phyloP scores from a whole-genome alignment of 352 stramenopile species.

The Phytophthora fragariaefolia region DNA sequence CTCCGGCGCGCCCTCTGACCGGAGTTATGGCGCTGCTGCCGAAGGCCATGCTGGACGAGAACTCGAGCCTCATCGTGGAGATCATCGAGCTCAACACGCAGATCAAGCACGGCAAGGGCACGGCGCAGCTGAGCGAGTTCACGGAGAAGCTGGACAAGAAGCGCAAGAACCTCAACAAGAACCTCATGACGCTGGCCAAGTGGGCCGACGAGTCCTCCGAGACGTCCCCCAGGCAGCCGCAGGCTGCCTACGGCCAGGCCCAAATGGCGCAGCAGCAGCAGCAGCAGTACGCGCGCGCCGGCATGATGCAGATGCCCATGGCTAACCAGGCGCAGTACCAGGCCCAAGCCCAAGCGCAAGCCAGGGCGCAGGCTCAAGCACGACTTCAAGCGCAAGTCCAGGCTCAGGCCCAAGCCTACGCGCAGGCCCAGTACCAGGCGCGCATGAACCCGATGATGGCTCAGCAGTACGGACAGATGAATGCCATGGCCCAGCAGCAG shows the following conservation, averaged over 20 bases:
- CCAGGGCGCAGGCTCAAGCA: slow-evolving; percentile 17
- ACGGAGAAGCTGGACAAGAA: slow-evolving; percentile 91
- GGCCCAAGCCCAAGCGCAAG: slow-evolving; percentile 33
- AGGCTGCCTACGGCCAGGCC: slow-evolving; percentile 35
- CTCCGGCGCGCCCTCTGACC: background rate
- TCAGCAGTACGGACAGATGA: slow-evolving; percentile 49
- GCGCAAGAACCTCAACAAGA: slow-evolving; percentile 90
- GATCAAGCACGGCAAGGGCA: slow-evolving; percentile 88
- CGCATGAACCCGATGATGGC: slow-evolving; percentile 62
- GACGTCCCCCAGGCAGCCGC: slow-evolving; percentile 54
- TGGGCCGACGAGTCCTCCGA: slow-evolving; percentile 88
- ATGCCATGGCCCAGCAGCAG: slow-evolving; percentile 33
- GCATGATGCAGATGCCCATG: slow-evolving; percentile 49
- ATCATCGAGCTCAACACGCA: slow-evolving; percentile 91
- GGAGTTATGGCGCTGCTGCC: background rate
- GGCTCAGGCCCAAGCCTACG: slow-evolving; percentile 42
- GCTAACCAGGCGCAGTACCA: slow-evolving; percentile 41
- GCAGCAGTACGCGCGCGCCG: slow-evolving; percentile 40
- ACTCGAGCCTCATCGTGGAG: slow-evolving; percentile 86
- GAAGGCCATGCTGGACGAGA: slow-evolving; percentile 88
- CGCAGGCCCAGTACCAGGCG: slow-evolving; percentile 59
- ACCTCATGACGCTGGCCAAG: slow-evolving; percentile 90
- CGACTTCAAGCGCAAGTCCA: slow-evolving; percentile 39
- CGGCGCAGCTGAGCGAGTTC: slow-evolving; percentile 73
- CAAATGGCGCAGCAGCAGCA: slow-evolving; percentile 46